A percentile compares a stretch with the other conserved stretches of the same genome.
phyloP scores from a whole-genome alignment of 2,329 filamentous ascomycete genomes.

The Colletotrichum cordylinicola region DNA sequence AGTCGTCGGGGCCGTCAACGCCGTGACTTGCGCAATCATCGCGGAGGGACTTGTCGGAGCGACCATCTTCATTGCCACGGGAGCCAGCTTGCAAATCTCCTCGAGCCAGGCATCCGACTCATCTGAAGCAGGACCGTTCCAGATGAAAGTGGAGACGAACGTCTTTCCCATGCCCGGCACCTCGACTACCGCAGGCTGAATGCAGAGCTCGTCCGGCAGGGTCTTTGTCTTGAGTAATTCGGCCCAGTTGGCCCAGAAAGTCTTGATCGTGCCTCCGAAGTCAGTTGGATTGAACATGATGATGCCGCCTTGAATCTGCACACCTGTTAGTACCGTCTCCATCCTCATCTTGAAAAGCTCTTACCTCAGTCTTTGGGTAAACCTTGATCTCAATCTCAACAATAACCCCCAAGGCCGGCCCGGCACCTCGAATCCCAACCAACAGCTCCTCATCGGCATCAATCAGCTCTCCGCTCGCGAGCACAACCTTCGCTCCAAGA shows the following conservation, averaged over 20 bases:
- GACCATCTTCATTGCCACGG: constrained; percentile 32
- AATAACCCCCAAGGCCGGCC: constrained; percentile 43
- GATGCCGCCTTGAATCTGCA: constrained; percentile 24
- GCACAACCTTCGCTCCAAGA: constrained; percentile 40
- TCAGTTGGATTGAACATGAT: constrained; percentile 37
- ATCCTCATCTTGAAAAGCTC: neutral
- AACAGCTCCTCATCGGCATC: constrained; percentile 41
- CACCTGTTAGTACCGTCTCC: constrained; percentile 24
- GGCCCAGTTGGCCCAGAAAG: constrained; percentile 23
- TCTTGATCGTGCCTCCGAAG: constrained; percentile 26
- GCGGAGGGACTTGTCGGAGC: constrained; percentile 24
- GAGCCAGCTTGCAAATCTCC: constrained; percentile 31
- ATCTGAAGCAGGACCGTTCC: constrained; percentile 36
- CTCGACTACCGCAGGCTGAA: constrained; percentile 34
- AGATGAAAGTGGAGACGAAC: constrained; percentile 32
- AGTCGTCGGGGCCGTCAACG: constrained; percentile 26
- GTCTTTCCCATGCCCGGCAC: constrained; percentile 32
- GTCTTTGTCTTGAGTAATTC: constrained; percentile 19
- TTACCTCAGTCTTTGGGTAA: constrained; percentile 38
- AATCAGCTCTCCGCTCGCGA: constrained; percentile 39
- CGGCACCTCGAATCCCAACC: constrained; percentile 42
- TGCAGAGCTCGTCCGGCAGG: constrained; percentile 24
- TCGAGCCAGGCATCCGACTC: constrained; percentile 32
- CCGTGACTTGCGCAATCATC: constrained; percentile 22
- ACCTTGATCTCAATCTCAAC: constrained; percentile 44